A percentile compares a stretch with the other conserved stretches of the same genome.
Evolutionary conservation across 1,284 basidiomycete genomes (phyloP).

Genomic region (Trichosporon sp.): DNA sequence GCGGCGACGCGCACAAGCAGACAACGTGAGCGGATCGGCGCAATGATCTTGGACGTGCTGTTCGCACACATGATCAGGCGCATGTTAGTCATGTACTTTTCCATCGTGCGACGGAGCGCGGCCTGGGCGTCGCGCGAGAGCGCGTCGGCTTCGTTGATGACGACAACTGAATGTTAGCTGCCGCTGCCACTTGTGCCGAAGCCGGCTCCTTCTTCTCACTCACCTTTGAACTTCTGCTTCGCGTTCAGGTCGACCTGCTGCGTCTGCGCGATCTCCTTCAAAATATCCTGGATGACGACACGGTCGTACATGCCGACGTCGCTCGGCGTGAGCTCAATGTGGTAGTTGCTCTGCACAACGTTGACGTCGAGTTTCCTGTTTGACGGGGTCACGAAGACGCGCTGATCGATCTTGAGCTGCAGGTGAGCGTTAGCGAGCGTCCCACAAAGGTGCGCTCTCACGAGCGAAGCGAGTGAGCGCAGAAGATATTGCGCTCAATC

Average conservation of each 20-base stretch:
- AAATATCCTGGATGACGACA: constrained; percentile 91
- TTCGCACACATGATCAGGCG: constrained; percentile 97
- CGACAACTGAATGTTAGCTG: constrained; percentile 66
- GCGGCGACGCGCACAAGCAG: constrained; percentile 91
- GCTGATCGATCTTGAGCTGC: constrained; percentile 96
- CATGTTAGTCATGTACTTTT: constrained; percentile 98
- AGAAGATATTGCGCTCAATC: no score
- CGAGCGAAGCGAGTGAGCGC: not conserved
- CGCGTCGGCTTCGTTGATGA: constrained; percentile 97
- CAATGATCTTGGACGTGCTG: constrained; percentile 93
- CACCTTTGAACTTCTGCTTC: constrained; percentile 95
- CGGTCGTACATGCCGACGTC: constrained; percentile 97
- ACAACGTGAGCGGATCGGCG: constrained; percentile 94
- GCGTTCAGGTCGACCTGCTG: constrained; percentile 96
- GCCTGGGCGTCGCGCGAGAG: constrained; percentile 95
- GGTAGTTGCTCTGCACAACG: constrained; percentile 94
- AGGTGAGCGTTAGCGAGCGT: not conserved
- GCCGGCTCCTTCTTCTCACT: constrained; percentile 27
- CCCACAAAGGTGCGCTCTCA: no score
- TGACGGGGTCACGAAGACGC: constrained; percentile 92
- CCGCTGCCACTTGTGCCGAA: no score
- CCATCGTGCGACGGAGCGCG: constrained; percentile 95
- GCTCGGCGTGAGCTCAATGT: constrained; percentile 98
- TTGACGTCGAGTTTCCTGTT: constrained; percentile 96
- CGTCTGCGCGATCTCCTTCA: constrained; percentile 99